Conservation (phyloP, 495 filamentous ascomycete genomes). For the Penicilliopsis zonata region DNA sequence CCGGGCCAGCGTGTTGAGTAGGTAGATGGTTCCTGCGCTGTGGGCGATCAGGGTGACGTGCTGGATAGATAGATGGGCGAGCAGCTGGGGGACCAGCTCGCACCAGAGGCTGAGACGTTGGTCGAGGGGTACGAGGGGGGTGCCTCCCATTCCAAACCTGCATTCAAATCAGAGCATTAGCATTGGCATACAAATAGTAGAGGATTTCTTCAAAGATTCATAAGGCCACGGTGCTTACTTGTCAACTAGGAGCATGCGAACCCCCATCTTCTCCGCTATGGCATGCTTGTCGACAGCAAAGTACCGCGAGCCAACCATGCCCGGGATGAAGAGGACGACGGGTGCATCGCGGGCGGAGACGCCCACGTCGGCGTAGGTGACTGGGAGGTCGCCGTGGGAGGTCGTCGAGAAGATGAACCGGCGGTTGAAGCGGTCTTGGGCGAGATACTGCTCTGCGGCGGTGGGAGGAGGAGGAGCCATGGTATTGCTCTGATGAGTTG, state of each 20-base stretch:
- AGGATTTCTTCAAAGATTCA: too few species aligned
- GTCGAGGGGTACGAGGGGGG: conserved; percentile 25
- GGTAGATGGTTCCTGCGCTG: conserved; percentile 34
- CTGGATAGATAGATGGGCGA: conserved; percentile 23
- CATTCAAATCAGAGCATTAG: neutral
- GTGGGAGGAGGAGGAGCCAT: too few species aligned
- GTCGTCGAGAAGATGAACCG: conserved; percentile 10
- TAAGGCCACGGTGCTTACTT: conserved; percentile 7
- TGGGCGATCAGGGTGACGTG: conserved; percentile 31
- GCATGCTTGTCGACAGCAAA: conserved; percentile 12
- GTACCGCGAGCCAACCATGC: conserved; percentile 25
- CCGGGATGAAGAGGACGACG: conserved; percentile 17
- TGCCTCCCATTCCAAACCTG: conserved; percentile 30
- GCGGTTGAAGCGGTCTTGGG: conserved; percentile 20
- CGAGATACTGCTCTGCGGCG: too few species aligned
- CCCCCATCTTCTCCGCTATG: conserved; percentile 16
- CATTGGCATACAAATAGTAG: neutral
- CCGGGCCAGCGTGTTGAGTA: conserved; percentile 28
- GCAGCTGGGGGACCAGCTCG: conserved; percentile 28
- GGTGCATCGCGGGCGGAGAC: conserved; percentile 3
- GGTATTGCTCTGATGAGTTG: too few species aligned
- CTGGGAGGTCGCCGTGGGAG: conserved; percentile 10
- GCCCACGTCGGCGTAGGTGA: conserved; percentile 19
- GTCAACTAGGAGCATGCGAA: conserved; percentile 19
- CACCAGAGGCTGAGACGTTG: conserved; percentile 28